These are phyloP conservation scores for Candida peoriensis DNA, from an alignment of 805 yeast species.

Conservation along the genomic window DNA sequence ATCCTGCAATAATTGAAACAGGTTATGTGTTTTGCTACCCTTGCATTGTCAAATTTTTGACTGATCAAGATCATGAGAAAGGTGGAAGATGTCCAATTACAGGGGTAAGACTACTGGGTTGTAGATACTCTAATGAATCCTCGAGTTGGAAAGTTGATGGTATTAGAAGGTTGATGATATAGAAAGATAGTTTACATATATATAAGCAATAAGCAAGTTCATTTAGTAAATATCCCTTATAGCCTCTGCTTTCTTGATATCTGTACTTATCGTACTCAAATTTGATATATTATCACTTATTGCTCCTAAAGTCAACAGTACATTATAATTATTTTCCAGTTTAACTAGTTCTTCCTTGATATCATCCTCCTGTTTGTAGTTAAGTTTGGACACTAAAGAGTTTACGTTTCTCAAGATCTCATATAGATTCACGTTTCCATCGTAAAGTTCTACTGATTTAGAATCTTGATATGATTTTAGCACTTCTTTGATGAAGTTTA, in stretches of 20 bases:
- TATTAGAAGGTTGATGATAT: slow-evolving; percentile 67
- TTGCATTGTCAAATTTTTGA: slow-evolving; percentile 67
- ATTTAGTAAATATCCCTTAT: too few relatives aligned
- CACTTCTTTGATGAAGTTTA: slow-evolving; percentile 1
- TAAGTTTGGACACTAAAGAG: slow-evolving; percentile 18
- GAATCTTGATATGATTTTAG: slow-evolving; percentile 2
- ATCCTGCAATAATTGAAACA: slow-evolving; percentile 86
- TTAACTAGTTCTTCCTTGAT: slow-evolving; percentile 14
- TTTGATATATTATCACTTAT: slow-evolving; percentile 11
- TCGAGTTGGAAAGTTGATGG: slow-evolving; percentile 73
- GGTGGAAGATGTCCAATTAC: slow-evolving; percentile 86
- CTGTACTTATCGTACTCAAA: slow-evolving; percentile 2
- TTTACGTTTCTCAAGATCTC: slow-evolving; percentile 13
- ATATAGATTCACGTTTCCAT: too few relatives aligned
- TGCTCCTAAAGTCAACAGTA: slow-evolving; percentile 14
- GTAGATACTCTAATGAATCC: slow-evolving; percentile 52
- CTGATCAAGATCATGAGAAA: slow-evolving; percentile 36
- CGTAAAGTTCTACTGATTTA: not conserved
- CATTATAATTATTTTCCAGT: slow-evolving; percentile 20
- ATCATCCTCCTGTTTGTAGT: slow-evolving; percentile 15
- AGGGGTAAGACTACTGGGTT: slow-evolving; percentile 64
- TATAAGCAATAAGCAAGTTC: too few relatives aligned
- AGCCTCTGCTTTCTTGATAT: slow-evolving; percentile 7
- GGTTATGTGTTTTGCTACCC: slow-evolving; percentile 89
- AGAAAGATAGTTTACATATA: too few relatives aligned